phyloP scores from a whole-genome alignment of 805 yeast species.

The Lipomyces orientalis region DNA sequence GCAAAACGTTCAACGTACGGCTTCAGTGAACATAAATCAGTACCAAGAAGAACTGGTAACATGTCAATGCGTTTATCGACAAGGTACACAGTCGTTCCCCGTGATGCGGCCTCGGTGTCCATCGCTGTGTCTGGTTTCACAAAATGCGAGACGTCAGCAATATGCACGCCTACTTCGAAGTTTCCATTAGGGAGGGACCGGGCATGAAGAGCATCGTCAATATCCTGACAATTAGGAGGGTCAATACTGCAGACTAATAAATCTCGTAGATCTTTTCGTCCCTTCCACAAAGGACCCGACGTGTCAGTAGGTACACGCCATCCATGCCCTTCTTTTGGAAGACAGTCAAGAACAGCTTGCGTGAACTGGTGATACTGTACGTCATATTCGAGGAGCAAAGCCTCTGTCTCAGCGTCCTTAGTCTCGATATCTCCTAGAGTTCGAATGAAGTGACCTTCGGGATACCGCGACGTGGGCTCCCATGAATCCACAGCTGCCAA shows the following conservation, averaged over 20 bases:
- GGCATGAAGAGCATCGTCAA: constrained; percentile 97
- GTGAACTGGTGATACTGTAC: constrained; percentile 97
- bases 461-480: constrained; percentile 82
- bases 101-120: constrained; percentile 93
- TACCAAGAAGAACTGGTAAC: constrained; percentile 94
- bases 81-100: constrained; percentile 96
- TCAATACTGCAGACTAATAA: constrained; percentile 92
- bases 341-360: constrained; percentile 85
- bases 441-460: constrained; percentile 94
- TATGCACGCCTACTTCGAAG: constrained; percentile 97
- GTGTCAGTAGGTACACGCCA: constrained; percentile 82
- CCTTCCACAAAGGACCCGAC: constrained; percentile 52
- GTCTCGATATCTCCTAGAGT: constrained; percentile 88
- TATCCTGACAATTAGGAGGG: constrained; percentile 98
- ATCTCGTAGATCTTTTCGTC: constrained; percentile 84
- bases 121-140: constrained; percentile 91
- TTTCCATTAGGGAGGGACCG: constrained; percentile 84
- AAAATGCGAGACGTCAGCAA: constrained; percentile 98
- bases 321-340: constrained; percentile 90
- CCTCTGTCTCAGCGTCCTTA: constrained; percentile 95
- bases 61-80: constrained; percentile 99
- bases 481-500: constrained; percentile 93
- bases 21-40: constrained; percentile 91
- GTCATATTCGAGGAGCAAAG: constrained; percentile 89
- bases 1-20: constrained; percentile 97